These are phyloP conservation scores for Symmetrospora coprosmae DNA, from an alignment of 768 basidiomycete species.

Conservation along the genomic window DNA sequence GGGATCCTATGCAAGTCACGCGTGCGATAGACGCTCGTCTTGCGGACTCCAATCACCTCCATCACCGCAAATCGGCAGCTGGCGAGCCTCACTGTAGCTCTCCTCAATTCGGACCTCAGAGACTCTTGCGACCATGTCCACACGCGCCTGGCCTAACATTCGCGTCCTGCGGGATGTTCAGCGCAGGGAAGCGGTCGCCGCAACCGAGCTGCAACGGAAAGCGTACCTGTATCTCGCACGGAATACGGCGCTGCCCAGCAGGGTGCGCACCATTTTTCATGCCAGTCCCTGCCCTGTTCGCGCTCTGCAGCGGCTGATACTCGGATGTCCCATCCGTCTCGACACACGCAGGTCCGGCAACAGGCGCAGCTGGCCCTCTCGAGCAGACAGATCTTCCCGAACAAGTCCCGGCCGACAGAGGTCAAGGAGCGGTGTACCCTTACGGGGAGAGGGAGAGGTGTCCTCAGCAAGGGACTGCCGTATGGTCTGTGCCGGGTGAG, in stretches of 20 bases:
- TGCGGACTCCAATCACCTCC: too few relatives aligned
- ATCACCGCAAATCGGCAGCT: too few relatives aligned
- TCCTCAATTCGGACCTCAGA: too few relatives aligned
- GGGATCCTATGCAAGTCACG: too few relatives aligned
- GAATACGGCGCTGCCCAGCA: slow-evolving; percentile 19
- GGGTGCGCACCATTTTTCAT: background rate
- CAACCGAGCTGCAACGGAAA: slow-evolving; percentile 11
- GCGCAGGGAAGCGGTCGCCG: slow-evolving; percentile 19
- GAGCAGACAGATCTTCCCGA: slow-evolving; percentile 5
- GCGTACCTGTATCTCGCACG: slow-evolving; percentile 25
- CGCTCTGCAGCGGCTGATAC: background rate
- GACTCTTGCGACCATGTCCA: slow-evolving; percentile 1
- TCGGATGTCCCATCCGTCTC: background rate
- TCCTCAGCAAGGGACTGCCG: slow-evolving; percentile 8
- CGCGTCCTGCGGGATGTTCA: slow-evolving; percentile 10
- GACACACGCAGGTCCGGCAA: slow-evolving; percentile 13
- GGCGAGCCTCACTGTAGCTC: too few relatives aligned
- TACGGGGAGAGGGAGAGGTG: slow-evolving; percentile 22
- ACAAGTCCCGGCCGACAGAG: slow-evolving; percentile 15
- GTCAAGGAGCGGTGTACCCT: slow-evolving; percentile 24
- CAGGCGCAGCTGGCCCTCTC: slow-evolving; percentile 22
- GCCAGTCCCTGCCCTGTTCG: background rate
- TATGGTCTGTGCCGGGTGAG: slow-evolving; percentile 22
- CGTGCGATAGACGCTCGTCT: too few relatives aligned
- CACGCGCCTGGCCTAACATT: slow-evolving; percentile 4